Conservation (phyloP, 768 basidiomycete species). For the Collybiopsis luxurians region DNA sequence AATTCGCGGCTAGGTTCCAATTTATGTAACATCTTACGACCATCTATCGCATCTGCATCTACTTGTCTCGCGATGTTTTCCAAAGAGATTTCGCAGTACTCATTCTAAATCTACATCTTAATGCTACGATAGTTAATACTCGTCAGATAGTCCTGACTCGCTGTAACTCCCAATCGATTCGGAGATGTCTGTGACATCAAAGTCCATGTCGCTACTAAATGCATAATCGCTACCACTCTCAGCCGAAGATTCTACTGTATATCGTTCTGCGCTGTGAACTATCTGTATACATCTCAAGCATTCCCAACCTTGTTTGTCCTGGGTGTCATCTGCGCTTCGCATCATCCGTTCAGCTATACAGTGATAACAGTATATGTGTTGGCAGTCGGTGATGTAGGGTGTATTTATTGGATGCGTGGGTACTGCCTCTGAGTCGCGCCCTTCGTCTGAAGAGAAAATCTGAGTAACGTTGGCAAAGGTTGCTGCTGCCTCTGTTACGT, state of each 20-base stretch:
- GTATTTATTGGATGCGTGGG: constrained; percentile 69
- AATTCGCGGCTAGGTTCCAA: not conserved
- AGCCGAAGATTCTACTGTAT: constrained; percentile 40
- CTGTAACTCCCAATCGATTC: constrained; percentile 46
- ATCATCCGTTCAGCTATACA: constrained; percentile 86
- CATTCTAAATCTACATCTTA: too few species aligned
- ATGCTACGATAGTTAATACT: not conserved
- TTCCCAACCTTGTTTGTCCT: constrained; percentile 63
- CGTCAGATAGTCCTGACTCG: constrained; percentile 38
- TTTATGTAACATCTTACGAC: not conserved
- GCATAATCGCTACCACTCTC: constrained; percentile 16
- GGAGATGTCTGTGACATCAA: constrained; percentile 44
- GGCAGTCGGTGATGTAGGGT: constrained; percentile 82
- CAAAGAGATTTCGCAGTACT: too few species aligned
- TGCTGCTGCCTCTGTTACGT: constrained; percentile 51
- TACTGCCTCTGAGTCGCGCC: constrained; percentile 32
- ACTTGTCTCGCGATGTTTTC: too few species aligned
- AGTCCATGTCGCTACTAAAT: constrained; percentile 29
- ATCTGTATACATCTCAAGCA: constrained; percentile 77
- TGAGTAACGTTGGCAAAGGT: constrained; percentile 37
- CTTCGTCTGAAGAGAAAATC: constrained; percentile 20
- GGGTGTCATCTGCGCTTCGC: constrained; percentile 64
- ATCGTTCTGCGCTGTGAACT: constrained; percentile 65
- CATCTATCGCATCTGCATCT: too few species aligned
- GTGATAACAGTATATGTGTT: constrained; percentile 90